A percentile compares a stretch with the other conserved stretches of the same genome.
Conservation (phyloP, 345 rosid species). For the Linum trigynum region DNA sequence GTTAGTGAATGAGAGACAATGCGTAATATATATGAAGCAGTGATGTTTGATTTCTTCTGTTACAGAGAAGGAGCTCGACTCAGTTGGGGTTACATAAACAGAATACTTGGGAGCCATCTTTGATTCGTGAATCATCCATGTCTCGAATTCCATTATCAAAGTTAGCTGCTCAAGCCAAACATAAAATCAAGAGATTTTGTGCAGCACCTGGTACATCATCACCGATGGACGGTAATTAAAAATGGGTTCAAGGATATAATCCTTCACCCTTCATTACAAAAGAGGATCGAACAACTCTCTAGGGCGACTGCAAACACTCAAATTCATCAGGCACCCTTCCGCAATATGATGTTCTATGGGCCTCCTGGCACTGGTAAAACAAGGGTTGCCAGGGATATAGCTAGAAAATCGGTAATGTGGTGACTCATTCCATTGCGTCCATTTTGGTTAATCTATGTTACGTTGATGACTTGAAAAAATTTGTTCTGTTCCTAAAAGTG, state of each 20-base stretch:
- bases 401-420: slow-evolving; percentile 66
- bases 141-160: slow-evolving; percentile 58
- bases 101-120: slow-evolving; percentile 88
- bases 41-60: slow-evolving; percentile 6
- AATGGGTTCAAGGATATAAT: slow-evolving; percentile 51
- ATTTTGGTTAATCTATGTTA: neutral
- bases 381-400: slow-evolving; percentile 89
- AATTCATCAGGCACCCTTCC: slow-evolving; percentile 80
- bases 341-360: slow-evolving; percentile 95
- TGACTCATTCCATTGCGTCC: too few species aligned
- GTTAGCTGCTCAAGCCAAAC: slow-evolving; percentile 35
- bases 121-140: slow-evolving; percentile 83
- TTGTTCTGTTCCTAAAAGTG: neutral
- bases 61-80: slow-evolving; percentile 92
- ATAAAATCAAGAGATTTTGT: slow-evolving; percentile 26
- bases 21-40: neutral
- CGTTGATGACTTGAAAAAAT: slow-evolving; percentile 3
- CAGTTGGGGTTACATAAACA: slow-evolving; percentile 84
- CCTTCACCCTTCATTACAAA: slow-evolving; percentile 75
- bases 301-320: slow-evolving; percentile 82
- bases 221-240: slow-evolving; percentile 28
- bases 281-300: slow-evolving; percentile 80
- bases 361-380: slow-evolving; percentile 99
- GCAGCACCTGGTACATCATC: slow-evolving; percentile 32
- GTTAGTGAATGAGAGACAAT: neutral